These are phyloP conservation scores for Prunus kanzakura DNA, from an alignment of 306 rosid species.

Conservation along the genomic window DNA sequence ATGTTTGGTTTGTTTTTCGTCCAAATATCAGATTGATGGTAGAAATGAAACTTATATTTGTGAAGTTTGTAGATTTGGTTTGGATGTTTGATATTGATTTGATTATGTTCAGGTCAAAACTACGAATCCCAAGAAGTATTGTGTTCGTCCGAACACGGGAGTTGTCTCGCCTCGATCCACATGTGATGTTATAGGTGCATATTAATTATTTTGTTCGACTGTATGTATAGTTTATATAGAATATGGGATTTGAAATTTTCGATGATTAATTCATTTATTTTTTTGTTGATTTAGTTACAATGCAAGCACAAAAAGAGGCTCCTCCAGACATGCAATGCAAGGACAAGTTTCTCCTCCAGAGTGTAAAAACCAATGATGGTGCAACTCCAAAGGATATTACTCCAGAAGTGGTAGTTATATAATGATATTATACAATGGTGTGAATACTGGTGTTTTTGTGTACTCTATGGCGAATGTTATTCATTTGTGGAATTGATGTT, in stretches of 20 bases:
- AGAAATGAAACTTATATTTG: slow-evolving; percentile 1
- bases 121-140: slow-evolving; percentile 90
- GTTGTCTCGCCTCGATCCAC: slow-evolving; percentile 73
- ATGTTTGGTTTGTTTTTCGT: not conserved
- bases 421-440: not conserved
- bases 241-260: not conserved
- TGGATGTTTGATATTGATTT: slow-evolving; percentile 19
- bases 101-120: slow-evolving; percentile 72
- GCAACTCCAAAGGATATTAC: slow-evolving; percentile 54
- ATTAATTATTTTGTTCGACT: not conserved
- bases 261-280: slow-evolving; percentile 7
- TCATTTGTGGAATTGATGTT: slow-evolving; percentile 29
- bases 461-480: slow-evolving; percentile 24
- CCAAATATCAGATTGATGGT: not conserved
- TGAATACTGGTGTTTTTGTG: slow-evolving; percentile 2
- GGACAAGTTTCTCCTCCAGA: slow-evolving; percentile 95
- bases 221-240: not conserved
- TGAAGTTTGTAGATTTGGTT: not conserved
- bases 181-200: slow-evolving; percentile 84
- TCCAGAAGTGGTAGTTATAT: slow-evolving; percentile 72
- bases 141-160: slow-evolving; percentile 98
- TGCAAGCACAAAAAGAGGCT: slow-evolving; percentile 94
- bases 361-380: slow-evolving; percentile 57
- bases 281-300: slow-evolving; percentile 52
- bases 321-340: slow-evolving; percentile 88